Conservation (phyloP, 805 yeast genomes). For the Pichia eremophila region DNA sequence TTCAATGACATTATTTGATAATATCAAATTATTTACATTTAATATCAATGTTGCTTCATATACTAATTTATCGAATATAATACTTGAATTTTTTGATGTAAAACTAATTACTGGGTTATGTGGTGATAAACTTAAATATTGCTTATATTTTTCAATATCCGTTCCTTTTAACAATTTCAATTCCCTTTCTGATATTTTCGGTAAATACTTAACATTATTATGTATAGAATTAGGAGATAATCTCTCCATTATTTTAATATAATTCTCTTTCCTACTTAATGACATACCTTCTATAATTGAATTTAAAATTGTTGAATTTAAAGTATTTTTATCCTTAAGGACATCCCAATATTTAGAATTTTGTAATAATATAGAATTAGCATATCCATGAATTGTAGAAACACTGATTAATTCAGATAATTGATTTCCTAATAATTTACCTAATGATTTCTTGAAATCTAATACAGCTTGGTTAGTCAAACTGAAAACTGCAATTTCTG, state of each 20-base stretch:
- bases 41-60: conserved; percentile 9
- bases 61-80: conserved; percentile 9
- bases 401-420: conserved; percentile 30
- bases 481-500: conserved; percentile 51
- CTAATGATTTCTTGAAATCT: conserved; percentile 29
- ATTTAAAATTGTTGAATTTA: conserved; percentile 4
- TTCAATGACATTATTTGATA: neutral
- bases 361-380: conserved; percentile 39
- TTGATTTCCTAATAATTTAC: conserved; percentile 25
- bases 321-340: conserved; percentile 36
- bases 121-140: neutral
- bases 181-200: neutral
- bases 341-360: conserved; percentile 28
- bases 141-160: neutral
- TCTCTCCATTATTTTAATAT: neutral
- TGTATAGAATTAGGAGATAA: neutral
- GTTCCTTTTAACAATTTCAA: neutral
- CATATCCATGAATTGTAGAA: conserved; percentile 57
- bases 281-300: neutral
- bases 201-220: neutral
- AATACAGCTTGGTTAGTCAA: conserved; percentile 64
- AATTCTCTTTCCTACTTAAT: neutral
- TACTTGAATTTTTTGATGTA: neutral
- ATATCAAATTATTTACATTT: neutral
- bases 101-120: neutral